Evolutionary conservation across 1,284 basidiomycete species (phyloP), one percentile per base, ranked within the genome.

Genomic region (Tranzscheliella williamsii): DNA sequence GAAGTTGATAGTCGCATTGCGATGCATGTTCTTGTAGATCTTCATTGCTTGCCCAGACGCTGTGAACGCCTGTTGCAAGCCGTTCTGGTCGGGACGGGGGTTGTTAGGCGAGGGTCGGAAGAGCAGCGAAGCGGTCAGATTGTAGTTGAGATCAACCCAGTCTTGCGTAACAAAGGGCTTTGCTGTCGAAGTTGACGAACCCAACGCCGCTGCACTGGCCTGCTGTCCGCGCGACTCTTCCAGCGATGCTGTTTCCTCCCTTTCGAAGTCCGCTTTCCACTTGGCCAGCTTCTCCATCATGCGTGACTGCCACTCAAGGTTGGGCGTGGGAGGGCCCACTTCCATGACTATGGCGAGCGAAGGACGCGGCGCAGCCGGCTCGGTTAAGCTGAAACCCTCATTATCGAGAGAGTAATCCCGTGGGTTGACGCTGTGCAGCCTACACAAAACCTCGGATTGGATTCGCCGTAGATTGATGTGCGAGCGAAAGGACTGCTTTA

Each of bases 21-120:
- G 47, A 38, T 65, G 62, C 55, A 65, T 58, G 26, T 26, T 24
- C 30, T 56, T 58, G 52, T 60, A 65, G 29, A 56, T 54, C 48
- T 60, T 58, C 55, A 65, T 55, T n/a, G 44, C 52, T 3, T 48
- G 38, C 3, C 55, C 62, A 1, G 62, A 58, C 1, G 62, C 55
- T 16, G 38, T 52, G 26, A 65, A 56, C 1, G 62, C 62, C 17
- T 51, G 55, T 23, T 52, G 49, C 8, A 65, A 24, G 5, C 62
- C 55, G 13, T 55, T 34, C 36, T 42, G 49, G 34, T 55, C 52
- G 7, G 55, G 62, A 12, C 52, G 30, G 3, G 62, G 62, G 17
- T 56, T 58, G 42, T 56, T 58, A 3, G 62, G 62, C 15, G 55
- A 60, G 0, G 62, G 62, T 27, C 62, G 47, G 44, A 65, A 60